A percentile compares a stretch with the other conserved stretches of the same genome.
Evolutionary conservation across 331 rosid genomes (phyloP).

Genomic region (Spiraea crenata): DNA sequence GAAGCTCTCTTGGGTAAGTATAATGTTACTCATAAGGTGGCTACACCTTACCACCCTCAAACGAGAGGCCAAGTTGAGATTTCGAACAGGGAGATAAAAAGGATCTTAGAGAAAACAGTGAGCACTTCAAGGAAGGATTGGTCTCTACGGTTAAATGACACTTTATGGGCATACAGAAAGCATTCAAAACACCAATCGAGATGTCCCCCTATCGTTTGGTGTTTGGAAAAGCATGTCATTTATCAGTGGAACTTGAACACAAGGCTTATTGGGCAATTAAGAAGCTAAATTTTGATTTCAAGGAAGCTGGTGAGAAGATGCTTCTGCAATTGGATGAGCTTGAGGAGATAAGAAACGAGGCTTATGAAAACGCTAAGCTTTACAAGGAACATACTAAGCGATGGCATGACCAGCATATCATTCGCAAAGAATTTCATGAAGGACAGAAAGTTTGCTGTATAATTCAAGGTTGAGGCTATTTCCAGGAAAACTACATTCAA

Average conservation of each 20-base stretch:
- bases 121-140: not conserved
- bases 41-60: too few species aligned
- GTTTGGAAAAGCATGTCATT: not conserved
- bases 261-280: conserved; percentile 8
- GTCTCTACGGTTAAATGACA: not conserved
- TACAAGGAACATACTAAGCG: not conserved
- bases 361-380: too few species aligned
- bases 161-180: not conserved
- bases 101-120: not conserved
- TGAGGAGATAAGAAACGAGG: too few species aligned
- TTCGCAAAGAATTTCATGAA: not conserved
- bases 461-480: not conserved
- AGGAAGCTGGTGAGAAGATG: not conserved
- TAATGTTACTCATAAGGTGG: too few species aligned
- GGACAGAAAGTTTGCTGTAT: not conserved
- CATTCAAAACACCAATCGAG: not conserved
- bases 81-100: too few species aligned
- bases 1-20: too few species aligned
- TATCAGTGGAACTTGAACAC: not conserved
- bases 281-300: not conserved
- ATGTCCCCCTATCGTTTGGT: not conserved
- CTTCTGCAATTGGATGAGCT: too few species aligned
- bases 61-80: too few species aligned
- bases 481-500: not conserved
- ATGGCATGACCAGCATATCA: not conserved